Evolutionary conservation across 352 stramenopile genomes (phyloP), one percentile per base, ranked within the genome.

Genomic region (Phytophthora fragariae): DNA sequence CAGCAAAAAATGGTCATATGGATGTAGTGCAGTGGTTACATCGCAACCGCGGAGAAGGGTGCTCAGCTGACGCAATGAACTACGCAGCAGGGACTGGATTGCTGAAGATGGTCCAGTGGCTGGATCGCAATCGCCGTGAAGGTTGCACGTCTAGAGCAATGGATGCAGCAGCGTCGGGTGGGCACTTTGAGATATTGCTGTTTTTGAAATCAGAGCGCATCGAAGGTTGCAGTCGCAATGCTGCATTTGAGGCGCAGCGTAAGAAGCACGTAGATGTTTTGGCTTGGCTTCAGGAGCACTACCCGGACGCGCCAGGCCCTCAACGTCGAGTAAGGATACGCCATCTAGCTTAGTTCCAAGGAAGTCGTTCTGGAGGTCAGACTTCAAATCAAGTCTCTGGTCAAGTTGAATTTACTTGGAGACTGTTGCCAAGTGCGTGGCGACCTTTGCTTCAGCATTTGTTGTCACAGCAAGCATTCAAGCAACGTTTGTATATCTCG

Each of bases 201-300:
- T 76, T 72, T 55, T 47, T 76, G 35, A 68, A 37, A 57, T 70
- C 65, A 11, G 55, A 69, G 19, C 56, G 69, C 8, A 44, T 27
- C 4, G 73, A 76, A 54, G 75, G 75, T 5, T 79, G 73, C 60
- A 75, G 65, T 49, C 69, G 65, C 17, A 63, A 75, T 46, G 72
- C 72, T 47, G 67, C 75, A 31, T 73, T 77, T 49, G 76, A 69
- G 55, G 76, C 76, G 0, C 59, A 70, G 37, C 59, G 65, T 21
- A 70, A 68, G 50, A 69, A 68, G 24, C 54, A 78, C 50, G 46
- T 62, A 3, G 37, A 73, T 46, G 72, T 82, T 62, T 59, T 80
- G 64, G 57, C 62, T 9, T 82, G 73, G 68, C 61, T 82, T 46
- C 58, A 60, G 47, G 72, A 80, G 49, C 56, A 73, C 68, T 80